Percentiles rank a stretch among this genome's conserved stretches.
Evolutionary conservation across 2,329 filamentous ascomycete species (phyloP).

Genomic region (Aspergillus luchuensis): DNA sequence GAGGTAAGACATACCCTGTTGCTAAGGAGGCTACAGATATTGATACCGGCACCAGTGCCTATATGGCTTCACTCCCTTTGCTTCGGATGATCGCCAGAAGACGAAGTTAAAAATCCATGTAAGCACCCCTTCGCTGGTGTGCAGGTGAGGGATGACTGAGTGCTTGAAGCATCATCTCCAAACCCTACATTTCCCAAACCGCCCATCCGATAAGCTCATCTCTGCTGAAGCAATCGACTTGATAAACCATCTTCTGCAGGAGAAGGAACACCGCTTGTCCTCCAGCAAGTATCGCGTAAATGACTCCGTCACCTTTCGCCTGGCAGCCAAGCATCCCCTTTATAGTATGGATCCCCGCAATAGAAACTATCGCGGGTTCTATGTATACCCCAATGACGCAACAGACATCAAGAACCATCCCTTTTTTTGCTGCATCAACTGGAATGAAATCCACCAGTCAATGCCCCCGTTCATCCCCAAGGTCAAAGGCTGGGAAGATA

Average conservation of each 20-base stretch:
- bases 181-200: constrained; percentile 70
- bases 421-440: constrained; percentile 79
- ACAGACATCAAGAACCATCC: constrained; percentile 86
- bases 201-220: constrained; percentile 57
- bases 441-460: constrained; percentile 71
- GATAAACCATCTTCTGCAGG: constrained; percentile 70
- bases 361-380: constrained; percentile 54
- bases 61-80: constrained; percentile 88
- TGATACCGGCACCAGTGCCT: constrained; percentile 61
- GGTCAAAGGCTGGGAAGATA: constrained; percentile 69
- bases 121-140: constrained; percentile 34
- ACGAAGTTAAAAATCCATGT: constrained; percentile 86
- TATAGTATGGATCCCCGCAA: constrained; percentile 34
- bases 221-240: constrained; percentile 75
- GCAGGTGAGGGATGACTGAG: constrained; percentile 8
- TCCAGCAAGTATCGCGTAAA: constrained; percentile 72
- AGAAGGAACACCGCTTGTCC: constrained; percentile 75
- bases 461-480: constrained; percentile 78
- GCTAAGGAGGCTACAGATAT: background rate
- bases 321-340: constrained; percentile 34
- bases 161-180: constrained; percentile 65
- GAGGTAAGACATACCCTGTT: constrained; percentile 55
- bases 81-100: constrained; percentile 74
- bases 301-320: constrained; percentile 50
- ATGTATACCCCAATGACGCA: constrained; percentile 81